Percentiles rank a stretch among this genome's conserved stretches.
These are phyloP conservation scores for Trametes meyenii DNA, from an alignment of 768 basidiomycete genomes.

Conservation along the genomic window DNA sequence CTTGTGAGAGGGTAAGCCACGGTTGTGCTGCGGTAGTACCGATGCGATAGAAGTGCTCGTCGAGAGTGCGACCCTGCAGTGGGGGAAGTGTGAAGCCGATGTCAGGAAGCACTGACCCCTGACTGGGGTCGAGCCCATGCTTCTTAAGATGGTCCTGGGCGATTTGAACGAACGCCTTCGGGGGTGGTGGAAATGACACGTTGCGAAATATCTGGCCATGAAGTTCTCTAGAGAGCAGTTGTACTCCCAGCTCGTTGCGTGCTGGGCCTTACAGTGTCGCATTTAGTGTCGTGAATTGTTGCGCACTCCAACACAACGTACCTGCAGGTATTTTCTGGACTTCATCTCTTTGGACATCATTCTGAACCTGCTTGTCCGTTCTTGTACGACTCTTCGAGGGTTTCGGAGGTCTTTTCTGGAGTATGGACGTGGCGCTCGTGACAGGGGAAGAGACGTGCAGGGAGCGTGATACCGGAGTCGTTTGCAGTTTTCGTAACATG, in stretches of 20 bases:
- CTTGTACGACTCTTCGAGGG: not conserved
- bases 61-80: constrained; percentile 78
- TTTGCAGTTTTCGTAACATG: constrained; percentile 22
- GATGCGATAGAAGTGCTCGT: constrained; percentile 87
- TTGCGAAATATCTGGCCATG: constrained; percentile 84
- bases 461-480: constrained; percentile 4
- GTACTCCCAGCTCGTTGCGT: constrained; percentile 91
- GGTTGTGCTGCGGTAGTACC: constrained; percentile 73
- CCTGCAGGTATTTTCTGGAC: constrained; percentile 1
- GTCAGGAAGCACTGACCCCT: constrained; percentile 81
- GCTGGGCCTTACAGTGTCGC: constrained; percentile 45
- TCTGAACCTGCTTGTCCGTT: not conserved
- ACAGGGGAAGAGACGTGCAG: constrained; percentile 16
- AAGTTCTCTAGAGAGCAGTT: constrained; percentile 80
- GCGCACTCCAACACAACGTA: not conserved
- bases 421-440: constrained; percentile 4
- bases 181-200: constrained; percentile 62
- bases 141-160: constrained; percentile 77
- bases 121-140: constrained; percentile 80
- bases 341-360: not conserved
- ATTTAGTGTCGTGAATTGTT: not conserved
- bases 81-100: constrained; percentile 80
- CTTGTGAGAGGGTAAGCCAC: constrained; percentile 70
- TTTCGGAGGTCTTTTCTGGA: constrained; percentile 1
- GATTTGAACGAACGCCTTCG: constrained; percentile 66